phyloP scores from a whole-genome alignment of 352 stramenopile species.

The Globisporangium carolinianum region DNA sequence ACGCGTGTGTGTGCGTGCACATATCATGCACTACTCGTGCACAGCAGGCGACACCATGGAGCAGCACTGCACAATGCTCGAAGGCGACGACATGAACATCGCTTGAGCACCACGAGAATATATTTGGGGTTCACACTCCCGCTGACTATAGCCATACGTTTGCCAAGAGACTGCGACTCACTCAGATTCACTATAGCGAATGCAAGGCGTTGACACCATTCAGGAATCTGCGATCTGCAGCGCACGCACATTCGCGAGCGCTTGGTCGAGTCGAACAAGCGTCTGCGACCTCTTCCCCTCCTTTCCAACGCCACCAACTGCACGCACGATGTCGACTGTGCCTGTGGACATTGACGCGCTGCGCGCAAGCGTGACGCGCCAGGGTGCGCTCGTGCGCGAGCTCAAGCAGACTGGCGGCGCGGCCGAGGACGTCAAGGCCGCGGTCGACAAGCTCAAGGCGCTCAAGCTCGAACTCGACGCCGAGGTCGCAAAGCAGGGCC shows the following conservation, averaged over 20 bases:
- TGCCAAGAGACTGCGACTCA: not conserved
- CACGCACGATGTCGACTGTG: conserved; percentile 8
- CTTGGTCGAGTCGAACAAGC: no score
- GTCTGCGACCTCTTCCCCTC: not conserved
- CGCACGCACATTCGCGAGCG: not conserved
- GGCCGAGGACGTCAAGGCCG: conserved; percentile 82
- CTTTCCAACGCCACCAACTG: not conserved
- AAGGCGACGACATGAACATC: no score
- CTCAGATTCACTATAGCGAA: not conserved
- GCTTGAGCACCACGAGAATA: no score
- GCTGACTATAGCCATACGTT: not conserved
- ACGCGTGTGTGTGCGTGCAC: no score
- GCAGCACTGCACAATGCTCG: no score
- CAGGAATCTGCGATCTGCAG: not conserved
- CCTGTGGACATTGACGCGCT: conserved; percentile 91
- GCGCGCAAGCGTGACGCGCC: conserved; percentile 92
- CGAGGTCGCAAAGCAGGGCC: conserved; percentile 67
- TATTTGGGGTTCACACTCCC: no score
- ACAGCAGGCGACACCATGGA: no score
- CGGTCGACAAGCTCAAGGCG: conserved; percentile 90
- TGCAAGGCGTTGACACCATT: not conserved
- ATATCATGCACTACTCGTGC: no score
- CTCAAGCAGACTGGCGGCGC: conserved; percentile 95
- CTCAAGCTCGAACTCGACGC: conserved; percentile 89
- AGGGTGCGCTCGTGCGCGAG: conserved; percentile 92